Evolutionary conservation across 2,329 filamentous ascomycete species (phyloP).

Genomic region (Cordyceps pruinosa): DNA sequence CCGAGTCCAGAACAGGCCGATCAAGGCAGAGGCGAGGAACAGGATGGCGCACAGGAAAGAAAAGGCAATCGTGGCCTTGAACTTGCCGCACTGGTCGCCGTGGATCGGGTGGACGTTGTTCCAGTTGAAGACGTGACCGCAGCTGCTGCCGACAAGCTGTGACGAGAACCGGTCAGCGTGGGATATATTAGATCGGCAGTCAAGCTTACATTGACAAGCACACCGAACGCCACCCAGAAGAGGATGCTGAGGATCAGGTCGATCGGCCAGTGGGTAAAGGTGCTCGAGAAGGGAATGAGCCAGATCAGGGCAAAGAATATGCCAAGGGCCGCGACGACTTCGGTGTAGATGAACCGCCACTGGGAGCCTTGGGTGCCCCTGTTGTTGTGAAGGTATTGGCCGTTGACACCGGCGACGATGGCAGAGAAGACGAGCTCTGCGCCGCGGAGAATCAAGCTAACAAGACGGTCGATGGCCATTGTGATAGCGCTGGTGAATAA

Average conservation of each 20-base stretch:
- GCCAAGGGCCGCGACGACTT: constrained; percentile 61
- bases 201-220: constrained; percentile 52
- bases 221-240: constrained; percentile 65
- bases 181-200: background rate
- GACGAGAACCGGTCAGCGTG: background rate
- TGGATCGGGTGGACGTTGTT: constrained; percentile 38
- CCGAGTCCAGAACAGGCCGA: constrained; percentile 50
- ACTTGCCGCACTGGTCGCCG: constrained; percentile 53
- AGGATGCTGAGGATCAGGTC: constrained; percentile 62
- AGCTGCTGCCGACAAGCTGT: constrained; percentile 39
- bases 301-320: constrained; percentile 65
- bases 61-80: constrained; percentile 66
- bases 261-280: constrained; percentile 63
- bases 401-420: constrained; percentile 65
- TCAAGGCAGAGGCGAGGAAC: constrained; percentile 59
- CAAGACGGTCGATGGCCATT: constrained; percentile 35
- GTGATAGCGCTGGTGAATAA: background rate
- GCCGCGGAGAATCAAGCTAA: constrained; percentile 32
- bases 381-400: constrained; percentile 53
- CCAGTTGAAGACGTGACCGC: constrained; percentile 56
- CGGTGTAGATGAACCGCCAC: constrained; percentile 67
- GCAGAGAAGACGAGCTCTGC: constrained; percentile 61
- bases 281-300: constrained; percentile 62
- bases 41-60: constrained; percentile 62
- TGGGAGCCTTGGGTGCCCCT: constrained; percentile 43